Evolutionary conservation across 495 filamentous ascomycete species (phyloP).

Genomic region (Daldinia grandis): DNA sequence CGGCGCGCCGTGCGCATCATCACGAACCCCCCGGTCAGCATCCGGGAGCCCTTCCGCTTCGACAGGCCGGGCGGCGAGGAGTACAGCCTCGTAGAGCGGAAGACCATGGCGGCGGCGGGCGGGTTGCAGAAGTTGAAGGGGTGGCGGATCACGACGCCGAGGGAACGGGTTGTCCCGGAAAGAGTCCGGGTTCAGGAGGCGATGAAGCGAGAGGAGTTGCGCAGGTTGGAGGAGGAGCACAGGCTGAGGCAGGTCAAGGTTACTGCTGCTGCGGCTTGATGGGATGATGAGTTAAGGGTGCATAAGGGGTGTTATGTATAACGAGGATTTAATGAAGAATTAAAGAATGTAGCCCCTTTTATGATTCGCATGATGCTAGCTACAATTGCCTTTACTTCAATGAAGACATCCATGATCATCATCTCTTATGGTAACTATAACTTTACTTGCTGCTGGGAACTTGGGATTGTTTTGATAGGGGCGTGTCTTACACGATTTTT

Average conservation of each 20-base stretch:
- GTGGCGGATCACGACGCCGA: slow-evolving; percentile 67
- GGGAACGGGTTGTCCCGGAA: slow-evolving; percentile 57
- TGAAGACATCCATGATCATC: too few species aligned
- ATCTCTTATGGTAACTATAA: too few species aligned
- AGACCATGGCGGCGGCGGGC: slow-evolving; percentile 69
- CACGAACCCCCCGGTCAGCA: slow-evolving; percentile 73
- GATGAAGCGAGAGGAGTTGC: slow-evolving; percentile 59
- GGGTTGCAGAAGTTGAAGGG: slow-evolving; percentile 62
- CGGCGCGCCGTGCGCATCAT: slow-evolving; percentile 69
- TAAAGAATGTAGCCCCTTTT: not conserved
- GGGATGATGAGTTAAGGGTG: not conserved
- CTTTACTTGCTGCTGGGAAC: too few species aligned
- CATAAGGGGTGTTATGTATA: not conserved
- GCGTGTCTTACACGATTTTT: not conserved
- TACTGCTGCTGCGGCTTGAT: slow-evolving; percentile 29
- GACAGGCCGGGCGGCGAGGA: slow-evolving; percentile 64
- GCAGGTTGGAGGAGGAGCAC: slow-evolving; percentile 49
- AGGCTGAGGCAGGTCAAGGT: slow-evolving; percentile 18
- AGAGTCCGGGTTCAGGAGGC: slow-evolving; percentile 55
- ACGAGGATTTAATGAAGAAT: not conserved
- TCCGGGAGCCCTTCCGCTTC: slow-evolving; percentile 71
- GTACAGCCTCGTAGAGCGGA: slow-evolving; percentile 74
- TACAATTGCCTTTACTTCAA: not conserved
- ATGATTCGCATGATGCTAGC: not conserved
- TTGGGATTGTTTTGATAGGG: too few species aligned